Percentiles rank a stretch among this genome's conserved stretches.
Evolutionary conservation across 306 rosid species (phyloP).

Genomic region (Begonia loranthoides): DNA sequence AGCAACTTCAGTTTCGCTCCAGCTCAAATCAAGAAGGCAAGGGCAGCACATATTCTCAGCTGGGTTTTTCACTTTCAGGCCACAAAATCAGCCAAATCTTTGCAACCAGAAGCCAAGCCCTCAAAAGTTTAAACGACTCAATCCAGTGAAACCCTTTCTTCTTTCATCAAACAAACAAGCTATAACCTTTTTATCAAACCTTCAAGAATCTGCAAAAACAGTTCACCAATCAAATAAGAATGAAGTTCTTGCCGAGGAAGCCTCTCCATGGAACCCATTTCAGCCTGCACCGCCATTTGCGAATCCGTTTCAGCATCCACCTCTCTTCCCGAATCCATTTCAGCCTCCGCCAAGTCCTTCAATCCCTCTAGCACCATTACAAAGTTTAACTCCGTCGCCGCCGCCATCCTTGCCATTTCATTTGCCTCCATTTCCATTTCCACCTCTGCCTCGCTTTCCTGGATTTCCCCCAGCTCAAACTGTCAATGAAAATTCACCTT

Average conservation of each 20-base stretch:
- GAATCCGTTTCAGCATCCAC: neutral
- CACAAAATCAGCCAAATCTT: conserved; percentile 38
- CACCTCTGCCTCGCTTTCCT: conserved; percentile 27
- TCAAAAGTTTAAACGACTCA: too few species aligned
- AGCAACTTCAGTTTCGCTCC: conserved; percentile 23
- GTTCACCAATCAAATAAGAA: conserved; percentile 3
- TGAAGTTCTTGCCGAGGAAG: neutral
- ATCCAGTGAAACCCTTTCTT: neutral
- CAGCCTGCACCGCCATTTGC: too few species aligned
- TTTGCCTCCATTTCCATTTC: conserved; percentile 19
- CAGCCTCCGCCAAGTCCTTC: conserved; percentile 27
- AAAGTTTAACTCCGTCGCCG: conserved; percentile 26
- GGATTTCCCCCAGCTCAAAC: neutral
- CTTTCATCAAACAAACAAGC: neutral
- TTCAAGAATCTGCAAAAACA: neutral
- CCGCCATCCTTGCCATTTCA: conserved; percentile 23
- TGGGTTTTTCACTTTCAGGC: conserved; percentile 81
- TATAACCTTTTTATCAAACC: conserved; percentile 2
- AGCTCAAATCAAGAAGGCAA: conserved; percentile 36
- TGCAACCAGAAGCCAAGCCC: conserved; percentile 35
- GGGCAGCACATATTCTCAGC: conserved; percentile 59
- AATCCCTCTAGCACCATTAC: neutral
- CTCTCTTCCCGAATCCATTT: conserved; percentile 31
- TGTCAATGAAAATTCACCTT: too few species aligned
- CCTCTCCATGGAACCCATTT: neutral